Evolutionary conservation across 2,329 filamentous ascomycete genomes (phyloP), one percentile per base, ranked within the genome.

Genomic region (Colletotrichum magnum): DNA sequence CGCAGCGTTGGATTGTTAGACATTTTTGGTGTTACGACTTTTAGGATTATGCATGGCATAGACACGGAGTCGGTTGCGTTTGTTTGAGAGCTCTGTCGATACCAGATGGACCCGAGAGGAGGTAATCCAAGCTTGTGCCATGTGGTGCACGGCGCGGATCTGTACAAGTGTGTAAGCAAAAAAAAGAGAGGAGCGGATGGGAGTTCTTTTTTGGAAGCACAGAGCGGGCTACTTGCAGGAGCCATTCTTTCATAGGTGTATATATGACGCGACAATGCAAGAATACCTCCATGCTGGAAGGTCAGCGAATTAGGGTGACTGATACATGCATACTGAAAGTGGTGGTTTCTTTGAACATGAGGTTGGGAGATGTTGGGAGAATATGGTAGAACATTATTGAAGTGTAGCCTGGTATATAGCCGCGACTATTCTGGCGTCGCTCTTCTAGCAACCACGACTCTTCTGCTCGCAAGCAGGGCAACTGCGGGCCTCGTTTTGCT

Each of bases 1-100:
- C 80, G 88, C 88, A 52, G 85, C 82, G 53, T 77, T 90, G 68
- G 86, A 85, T 57, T 47, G 59, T 21, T 70, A 48, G 58, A 53
- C 15, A 24, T 10, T 28, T 32, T 36, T 52, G 10, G 32, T 50
- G 13, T 28, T 41, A 57, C 51, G 26, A 26, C 21, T 41, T 54
- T 51, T 43, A 50, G 41, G 43, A 32, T 41, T 36, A 43, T 58
- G 52, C 64, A 68, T 70, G 52, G 58, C 57, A 61, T 57, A 39
- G 43, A 48, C 62, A 43, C 10, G n/a, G 16, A 51, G 57, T 48
- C 32, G 56, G 5, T 36, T 13, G 26, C 28, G 24, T 21, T 56
- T 48, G 10, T 28, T 26, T 28, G 45, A 16, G 32, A 21, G 39
- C n/a, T 52, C 45, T 36, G 26, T 13, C 41, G 50, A 58, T 57